Evolutionary conservation across 2,329 filamentous ascomycete genomes (phyloP), one percentile per base, ranked within the genome.

Genomic region (Trichoderma simmonsii): DNA sequence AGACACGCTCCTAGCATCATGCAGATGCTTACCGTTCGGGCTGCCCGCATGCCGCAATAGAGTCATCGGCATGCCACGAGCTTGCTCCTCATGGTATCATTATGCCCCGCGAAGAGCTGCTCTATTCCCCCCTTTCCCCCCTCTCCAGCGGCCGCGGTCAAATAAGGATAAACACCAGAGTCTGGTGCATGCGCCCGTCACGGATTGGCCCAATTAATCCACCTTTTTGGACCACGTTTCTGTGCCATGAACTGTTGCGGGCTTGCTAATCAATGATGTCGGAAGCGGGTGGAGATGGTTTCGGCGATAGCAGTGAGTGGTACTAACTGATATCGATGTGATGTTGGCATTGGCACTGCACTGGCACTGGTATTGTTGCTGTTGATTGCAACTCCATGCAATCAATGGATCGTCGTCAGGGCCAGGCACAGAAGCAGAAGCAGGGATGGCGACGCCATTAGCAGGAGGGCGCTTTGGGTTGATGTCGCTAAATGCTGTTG

Each of bases 381-480:
- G 54, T 54, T 54, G 48, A 54, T 54, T 54, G 48, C 48, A 54
- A 21, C 48, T 54, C 48, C 43, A 65, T 51, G 18, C n/a, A 15
- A 14, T 61, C 59, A 18, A 61, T 60, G 28, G 66, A 69, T 69
- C 66, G 39, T 54, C 57, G 57, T 26, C 56, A 60, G 56, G 56
- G 56, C n/a, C 64, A 67, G 64, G 64, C 54, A 67, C 64, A 67
- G 64, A 39, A 54, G 30, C 56, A 30, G 56, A 30, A 30, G 66
- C 66, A 69, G 36, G 66, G 66, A 69, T 69, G 56, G 51, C 18
- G 26, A 61, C 36, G 57, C 43, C 63, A 66, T 51, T 48, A 36
- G 39, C 8, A 26, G 26, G 26, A 51, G 21, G 15, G 14, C 34
- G 51, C 18, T 67, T 59, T 67, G 64, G 32, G 51, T 57, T n/a